Percentiles rank a stretch among this genome's conserved stretches.
These are phyloP conservation scores for Suillus spraguei DNA, from an alignment of 768 basidiomycete species.

Conservation along the genomic window DNA sequence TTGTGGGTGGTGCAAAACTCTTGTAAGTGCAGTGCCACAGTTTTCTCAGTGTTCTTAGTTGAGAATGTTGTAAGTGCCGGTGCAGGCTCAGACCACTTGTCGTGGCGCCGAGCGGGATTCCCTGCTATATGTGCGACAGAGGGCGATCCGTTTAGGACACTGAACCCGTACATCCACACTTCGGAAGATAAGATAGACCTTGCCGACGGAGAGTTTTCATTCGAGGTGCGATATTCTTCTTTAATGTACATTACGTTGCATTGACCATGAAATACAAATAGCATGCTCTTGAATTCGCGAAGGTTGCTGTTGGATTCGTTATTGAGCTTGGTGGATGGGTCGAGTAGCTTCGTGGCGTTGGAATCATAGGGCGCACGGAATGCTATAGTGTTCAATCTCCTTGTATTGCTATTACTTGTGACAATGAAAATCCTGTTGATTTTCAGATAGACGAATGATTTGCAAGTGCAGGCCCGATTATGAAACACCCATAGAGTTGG, in stretches of 20 bases:
- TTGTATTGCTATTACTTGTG: not conserved
- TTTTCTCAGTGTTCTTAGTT: not conserved
- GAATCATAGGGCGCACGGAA: not conserved
- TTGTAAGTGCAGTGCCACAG: conserved; percentile 33
- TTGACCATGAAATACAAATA: conserved; percentile 40
- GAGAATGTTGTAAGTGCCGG: conserved; percentile 32
- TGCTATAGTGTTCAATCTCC: not conserved
- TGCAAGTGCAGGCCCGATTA: too few species aligned
- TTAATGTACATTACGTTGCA: not conserved
- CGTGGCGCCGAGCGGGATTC: conserved; percentile 46
- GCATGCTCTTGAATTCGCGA: conserved; percentile 62
- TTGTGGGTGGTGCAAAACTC: conserved; percentile 19
- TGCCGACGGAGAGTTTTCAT: conserved; percentile 44
- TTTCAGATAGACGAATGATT: not conserved
- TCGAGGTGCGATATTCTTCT: conserved; percentile 26
- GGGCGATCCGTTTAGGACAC: conserved; percentile 40
- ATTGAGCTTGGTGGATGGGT: conserved; percentile 46
- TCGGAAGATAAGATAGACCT: conserved; percentile 26
- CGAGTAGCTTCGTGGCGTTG: conserved; percentile 7
- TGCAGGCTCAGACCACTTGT: conserved; percentile 49
- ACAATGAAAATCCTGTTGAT: not conserved
- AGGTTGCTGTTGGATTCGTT: conserved; percentile 58
- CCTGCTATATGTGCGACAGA: conserved; percentile 47
- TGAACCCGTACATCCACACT: conserved; percentile 47
- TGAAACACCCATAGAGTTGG: not conserved